phyloP scores from a whole-genome alignment of 169 alveolate genomes.

The Cryptosporidium sp. region DNA sequence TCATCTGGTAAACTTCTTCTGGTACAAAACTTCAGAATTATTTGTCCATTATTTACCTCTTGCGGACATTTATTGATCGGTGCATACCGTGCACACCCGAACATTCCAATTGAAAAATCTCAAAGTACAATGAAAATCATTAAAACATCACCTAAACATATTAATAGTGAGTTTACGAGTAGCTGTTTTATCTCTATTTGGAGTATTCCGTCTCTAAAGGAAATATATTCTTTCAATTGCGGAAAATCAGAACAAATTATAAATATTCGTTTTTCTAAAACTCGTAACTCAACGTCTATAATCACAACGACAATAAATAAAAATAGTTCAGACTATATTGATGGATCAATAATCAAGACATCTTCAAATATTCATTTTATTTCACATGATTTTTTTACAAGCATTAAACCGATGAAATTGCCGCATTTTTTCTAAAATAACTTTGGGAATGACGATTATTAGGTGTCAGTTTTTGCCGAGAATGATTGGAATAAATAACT shows the following conservation, averaged over 20 bases:
- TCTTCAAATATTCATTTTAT: conserved; percentile 18
- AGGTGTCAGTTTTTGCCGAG: no score
- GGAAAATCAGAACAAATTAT: conserved; percentile 8
- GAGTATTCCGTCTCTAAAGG: conserved; percentile 27
- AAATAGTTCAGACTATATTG: not conserved
- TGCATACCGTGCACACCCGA: not conserved
- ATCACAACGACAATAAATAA: conserved; percentile 8
- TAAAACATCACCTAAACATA: not conserved
- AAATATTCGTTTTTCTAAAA: conserved; percentile 26
- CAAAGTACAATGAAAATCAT: not conserved
- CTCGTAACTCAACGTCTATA: conserved; percentile 28
- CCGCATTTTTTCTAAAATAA: not conserved
- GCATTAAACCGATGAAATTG: not conserved
- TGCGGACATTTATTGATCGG: conserved; percentile 49
- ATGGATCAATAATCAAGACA: not conserved
- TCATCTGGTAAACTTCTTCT: conserved; percentile 14
- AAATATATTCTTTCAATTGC: not conserved
- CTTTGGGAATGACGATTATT: not conserved
- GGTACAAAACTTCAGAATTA: conserved; percentile 19
- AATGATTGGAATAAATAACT: no score
- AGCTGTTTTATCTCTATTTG: conserved; percentile 15
- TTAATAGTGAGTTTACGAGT: not conserved
- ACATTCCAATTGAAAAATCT: not conserved
- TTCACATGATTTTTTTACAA: conserved; percentile 12
- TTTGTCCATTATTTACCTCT: conserved; percentile 41